A percentile compares a stretch with the other conserved stretches of the same genome.
phyloP scores from a whole-genome alignment of 169 alveolate species.

The Plasmodium fragile region DNA sequence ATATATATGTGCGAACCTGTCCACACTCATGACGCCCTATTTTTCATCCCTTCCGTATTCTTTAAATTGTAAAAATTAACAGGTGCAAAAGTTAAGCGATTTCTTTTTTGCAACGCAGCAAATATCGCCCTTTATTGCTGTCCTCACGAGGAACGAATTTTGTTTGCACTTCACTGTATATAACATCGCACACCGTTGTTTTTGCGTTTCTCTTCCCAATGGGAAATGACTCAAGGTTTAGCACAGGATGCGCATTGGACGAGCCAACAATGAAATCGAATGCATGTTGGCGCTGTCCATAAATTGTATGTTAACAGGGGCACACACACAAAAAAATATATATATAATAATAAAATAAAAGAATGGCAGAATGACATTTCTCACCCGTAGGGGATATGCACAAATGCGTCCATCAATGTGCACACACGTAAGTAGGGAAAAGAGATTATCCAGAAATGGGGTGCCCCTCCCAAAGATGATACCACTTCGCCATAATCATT shows the following conservation, averaged over 20 bases:
- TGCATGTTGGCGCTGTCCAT: background rate
- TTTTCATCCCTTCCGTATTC: too few relatives aligned
- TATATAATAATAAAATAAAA: too few relatives aligned
- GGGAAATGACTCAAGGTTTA: background rate
- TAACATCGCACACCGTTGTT: background rate
- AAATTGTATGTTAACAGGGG: background rate
- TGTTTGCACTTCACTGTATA: background rate
- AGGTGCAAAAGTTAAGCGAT: too few relatives aligned
- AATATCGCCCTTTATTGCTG: background rate
- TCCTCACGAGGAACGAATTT: too few relatives aligned
- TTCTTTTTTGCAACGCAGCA: background rate
- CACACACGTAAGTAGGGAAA: background rate
- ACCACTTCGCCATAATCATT: background rate
- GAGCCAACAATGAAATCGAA: background rate
- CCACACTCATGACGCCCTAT: too few relatives aligned
- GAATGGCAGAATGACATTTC: background rate
- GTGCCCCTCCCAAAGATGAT: background rate
- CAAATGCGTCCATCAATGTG: background rate
- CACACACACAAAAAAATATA: background rate
- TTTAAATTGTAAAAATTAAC: too few relatives aligned
- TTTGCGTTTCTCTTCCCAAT: background rate
- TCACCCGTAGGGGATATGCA: background rate
- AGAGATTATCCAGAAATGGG: background rate
- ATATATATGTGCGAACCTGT: too few relatives aligned
- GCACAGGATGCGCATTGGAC: background rate